Base-by-base conservation (phyloP, 1,284 basidiomycete species). In the Chalciporus piperatoides region DNA sequence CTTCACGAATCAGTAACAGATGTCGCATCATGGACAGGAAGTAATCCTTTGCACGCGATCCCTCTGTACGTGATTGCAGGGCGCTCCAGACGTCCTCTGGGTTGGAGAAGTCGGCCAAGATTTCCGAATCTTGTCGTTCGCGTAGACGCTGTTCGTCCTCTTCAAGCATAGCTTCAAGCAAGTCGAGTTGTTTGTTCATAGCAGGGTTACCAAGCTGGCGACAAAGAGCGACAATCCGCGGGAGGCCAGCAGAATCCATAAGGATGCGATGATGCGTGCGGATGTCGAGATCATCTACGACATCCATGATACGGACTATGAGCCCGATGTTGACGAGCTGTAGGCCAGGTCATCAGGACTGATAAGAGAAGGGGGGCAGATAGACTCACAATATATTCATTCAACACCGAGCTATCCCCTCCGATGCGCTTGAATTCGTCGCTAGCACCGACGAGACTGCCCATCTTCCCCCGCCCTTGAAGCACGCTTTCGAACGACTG, bases 11-110 rank as follows among this genome's bases (percentile, higher is more conserved):
- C 53, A 99, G 79, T 32, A 98, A 73, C 49, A 99, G 68, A 69
- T 98, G 95, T 62, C 95, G 92, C 78, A 99, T 81, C 62, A 92
- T 88, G 23, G 92, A 92, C 43, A 97, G 73, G 65, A 99, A 90
- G 65, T 97, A 90, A 56, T 92, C 86, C 59, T 81, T 79, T 1
- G 94, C 92, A 50, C 84, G 82, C 3, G 89, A 83, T 41, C 87
- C 86, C 51, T 85, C 76, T 15, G 87, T 85, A 62, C 82, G 87
- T 23, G 82, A 73, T 54, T 84, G 76, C 46, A 99, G 78, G 1
- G 90, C 90, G 50, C 85, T 82, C 72, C 91, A 95, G 14, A 98
- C 86, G 61, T 97, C 93, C 59, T 89, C 80, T 6, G 92, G 89
- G 54, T 88, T 86, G 46, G 79, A 81, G 56, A 97, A 78, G 64